These are phyloP conservation scores for Heterobasidion annosum DNA, from an alignment of 1,284 basidiomycete species.

Conservation along the genomic window DNA sequence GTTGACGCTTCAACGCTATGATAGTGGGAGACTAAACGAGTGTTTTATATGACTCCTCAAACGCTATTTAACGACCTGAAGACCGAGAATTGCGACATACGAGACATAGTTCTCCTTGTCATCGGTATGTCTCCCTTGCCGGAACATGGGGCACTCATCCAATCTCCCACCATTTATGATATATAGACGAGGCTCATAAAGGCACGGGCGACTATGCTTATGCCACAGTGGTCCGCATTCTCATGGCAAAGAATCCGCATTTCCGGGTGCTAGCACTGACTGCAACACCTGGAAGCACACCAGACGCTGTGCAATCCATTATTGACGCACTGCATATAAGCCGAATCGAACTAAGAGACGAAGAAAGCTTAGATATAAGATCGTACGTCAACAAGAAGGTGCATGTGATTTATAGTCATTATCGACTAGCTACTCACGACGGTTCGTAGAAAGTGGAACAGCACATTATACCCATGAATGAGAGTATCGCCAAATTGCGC, in stretches of 20 bases:
- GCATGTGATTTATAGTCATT: constrained; percentile 4
- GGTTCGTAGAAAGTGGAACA: constrained; percentile 46
- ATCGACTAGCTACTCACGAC: background rate
- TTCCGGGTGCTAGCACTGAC: constrained; percentile 92
- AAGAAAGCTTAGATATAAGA: constrained; percentile 82
- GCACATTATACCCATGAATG: constrained; percentile 66
- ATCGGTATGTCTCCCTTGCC: constrained; percentile 39
- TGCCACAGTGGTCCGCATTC: constrained; percentile 78
- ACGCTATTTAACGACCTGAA: constrained; percentile 87
- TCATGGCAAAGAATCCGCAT: constrained; percentile 92
- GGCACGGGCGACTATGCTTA: constrained; percentile 94
- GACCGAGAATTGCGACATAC: constrained; percentile 66
- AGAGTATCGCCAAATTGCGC: constrained; percentile 46
- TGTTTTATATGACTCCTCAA: constrained; percentile 98
- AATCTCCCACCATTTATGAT: background rate
- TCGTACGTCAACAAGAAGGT: constrained; percentile 89
- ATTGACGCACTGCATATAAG: constrained; percentile 96
- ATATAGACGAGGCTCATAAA: constrained; percentile 89
- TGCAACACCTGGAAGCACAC: constrained; percentile 87
- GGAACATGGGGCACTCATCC: constrained; percentile 1
- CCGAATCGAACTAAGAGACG: constrained; percentile 91
- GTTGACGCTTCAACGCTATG: background rate
- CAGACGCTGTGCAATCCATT: constrained; percentile 85
- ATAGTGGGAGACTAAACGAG: constrained; percentile 79
- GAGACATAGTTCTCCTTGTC: constrained; percentile 76